Conservation (phyloP, 2,329 filamentous ascomycete species). For the Aspergillus transmontanensis region DNA sequence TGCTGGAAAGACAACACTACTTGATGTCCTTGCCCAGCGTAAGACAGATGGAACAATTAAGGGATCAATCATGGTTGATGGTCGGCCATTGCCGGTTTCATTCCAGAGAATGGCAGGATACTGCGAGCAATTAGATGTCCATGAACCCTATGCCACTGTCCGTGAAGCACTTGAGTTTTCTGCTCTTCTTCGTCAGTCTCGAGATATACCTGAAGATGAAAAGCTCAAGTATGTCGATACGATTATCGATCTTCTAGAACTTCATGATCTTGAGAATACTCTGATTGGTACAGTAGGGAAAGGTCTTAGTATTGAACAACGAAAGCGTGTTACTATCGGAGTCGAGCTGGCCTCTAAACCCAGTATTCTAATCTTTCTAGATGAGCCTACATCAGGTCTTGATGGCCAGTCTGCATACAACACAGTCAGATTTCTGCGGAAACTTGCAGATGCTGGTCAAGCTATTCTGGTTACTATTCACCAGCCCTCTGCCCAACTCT, state of each 20-base stretch:
- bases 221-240: conserved; percentile 67
- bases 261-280: conserved; percentile 65
- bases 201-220: conserved; percentile 54
- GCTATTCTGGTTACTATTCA: conserved; percentile 73
- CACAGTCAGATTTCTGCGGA: conserved; percentile 67
- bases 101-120: conserved; percentile 71
- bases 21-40: conserved; percentile 74
- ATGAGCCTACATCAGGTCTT: conserved; percentile 70
- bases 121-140: conserved; percentile 69
- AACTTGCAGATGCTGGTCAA: conserved; percentile 65
- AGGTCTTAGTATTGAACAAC: conserved; percentile 63
- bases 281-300: conserved; percentile 51
- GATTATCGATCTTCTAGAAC: conserved; percentile 64
- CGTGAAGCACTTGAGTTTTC: conserved; percentile 68
- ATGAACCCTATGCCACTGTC: conserved; percentile 66
- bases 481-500: conserved; percentile 67
- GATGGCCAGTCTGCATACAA: conserved; percentile 69
- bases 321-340: conserved; percentile 71
- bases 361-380: conserved; percentile 67
- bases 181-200: conserved; percentile 62
- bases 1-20: conserved; percentile 73
- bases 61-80: conserved; percentile 69
- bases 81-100: conserved; percentile 58
- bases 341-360: conserved; percentile 72
- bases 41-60: conserved; percentile 64